Conservation (phyloP, 2,329 filamentous ascomycete species). For the Hymenoscyphus infarciens region DNA sequence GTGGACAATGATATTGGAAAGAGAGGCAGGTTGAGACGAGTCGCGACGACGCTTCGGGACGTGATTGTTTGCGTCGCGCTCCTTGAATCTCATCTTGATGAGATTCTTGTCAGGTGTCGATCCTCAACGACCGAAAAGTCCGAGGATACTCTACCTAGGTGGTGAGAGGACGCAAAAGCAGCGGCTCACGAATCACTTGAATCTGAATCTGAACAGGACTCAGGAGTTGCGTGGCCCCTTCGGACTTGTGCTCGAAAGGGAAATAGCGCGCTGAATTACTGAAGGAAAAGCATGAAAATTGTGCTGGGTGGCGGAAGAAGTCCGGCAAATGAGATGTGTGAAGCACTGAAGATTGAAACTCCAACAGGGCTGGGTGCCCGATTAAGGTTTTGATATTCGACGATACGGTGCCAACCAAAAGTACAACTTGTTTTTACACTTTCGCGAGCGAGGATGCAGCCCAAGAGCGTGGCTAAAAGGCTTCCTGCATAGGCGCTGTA, state of each 20-base stretch:
- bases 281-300: background rate
- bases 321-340: background rate
- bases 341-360: slow-evolving; percentile 1
- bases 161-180: background rate
- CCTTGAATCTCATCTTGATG: background rate
- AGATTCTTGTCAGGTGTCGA: background rate
- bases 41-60: background rate
- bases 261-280: slow-evolving; percentile 11
- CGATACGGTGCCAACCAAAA: background rate
- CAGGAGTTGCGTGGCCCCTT: slow-evolving; percentile 12
- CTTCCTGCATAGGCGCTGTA: background rate
- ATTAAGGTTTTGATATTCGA: slow-evolving; percentile 1
- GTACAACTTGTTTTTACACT: background rate
- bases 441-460: background rate
- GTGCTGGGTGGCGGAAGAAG: background rate
- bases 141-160: background rate
- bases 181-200: background rate
- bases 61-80: background rate
- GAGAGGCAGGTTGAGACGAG: slow-evolving; percentile 8
- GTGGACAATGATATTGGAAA: background rate
- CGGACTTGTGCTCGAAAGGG: slow-evolving; percentile 13
- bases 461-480: background rate
- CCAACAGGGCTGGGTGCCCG: background rate
- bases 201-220: too few relatives aligned
- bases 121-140: background rate